Base-by-base conservation (phyloP, 345 rosid species). In the Gossypium mustelinum region DNA sequence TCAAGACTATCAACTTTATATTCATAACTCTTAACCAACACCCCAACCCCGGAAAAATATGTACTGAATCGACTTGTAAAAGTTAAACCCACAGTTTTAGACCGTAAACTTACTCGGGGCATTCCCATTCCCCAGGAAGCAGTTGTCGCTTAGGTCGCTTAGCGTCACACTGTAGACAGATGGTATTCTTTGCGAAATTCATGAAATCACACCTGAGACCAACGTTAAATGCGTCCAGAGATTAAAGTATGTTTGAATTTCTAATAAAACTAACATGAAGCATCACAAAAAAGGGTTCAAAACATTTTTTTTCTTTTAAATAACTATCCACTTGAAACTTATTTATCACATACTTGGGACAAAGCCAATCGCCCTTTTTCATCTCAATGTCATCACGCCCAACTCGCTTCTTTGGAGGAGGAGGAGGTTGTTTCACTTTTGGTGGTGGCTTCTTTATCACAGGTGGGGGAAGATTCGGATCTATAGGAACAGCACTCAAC, bases 111-210 rank as follows among this genome's bases (percentile, higher is more conserved):
- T 90, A 95, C 99, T 87, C 90, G 1, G 97, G 97, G 85, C 99
- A 95, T 86, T 93, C 99, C 99, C 99, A 95, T 85, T 95, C 99
- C 77, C 99, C 99, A 9, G 98, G 99, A 81, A 95, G 97, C 73
- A 95, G 81, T 86, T 93, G 97, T 76, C 97, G 87, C 88, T 95
- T 95, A 13, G 98, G 97, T 75, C 92, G 87, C 87, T 95, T 93
- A 24, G 97, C 99, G 79, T 93, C 99, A 81, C 99, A 95, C 75
- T 91, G 98, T 54, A 95, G 87, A 87, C 99, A 95, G 57, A 88
- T 86, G 0, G 90, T 81, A 77, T 95, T 95, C 89, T 95, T 95
- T 34, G 99, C 98, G 27, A 95, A 95, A 81, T 95, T 95, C 98
- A 95, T 88, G 86, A 95, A 95, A 77, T 93, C 97, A 11, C 98